phyloP scores from a whole-genome alignment of 2,329 filamentous ascomycete genomes.

The Botrytis deweyae region DNA sequence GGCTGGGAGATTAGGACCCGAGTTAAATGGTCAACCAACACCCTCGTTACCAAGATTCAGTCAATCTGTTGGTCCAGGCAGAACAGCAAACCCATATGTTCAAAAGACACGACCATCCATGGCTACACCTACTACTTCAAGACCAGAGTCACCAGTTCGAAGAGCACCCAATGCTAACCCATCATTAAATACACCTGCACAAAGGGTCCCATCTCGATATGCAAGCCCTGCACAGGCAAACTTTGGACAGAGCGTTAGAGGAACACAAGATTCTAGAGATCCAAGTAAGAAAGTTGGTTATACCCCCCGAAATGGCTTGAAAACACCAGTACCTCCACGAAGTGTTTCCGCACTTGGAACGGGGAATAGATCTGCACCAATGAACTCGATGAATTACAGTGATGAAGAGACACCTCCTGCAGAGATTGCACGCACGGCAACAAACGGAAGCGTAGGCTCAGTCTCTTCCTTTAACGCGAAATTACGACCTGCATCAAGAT shows the following conservation, averaged over 20 bases:
- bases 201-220: conserved; percentile 55
- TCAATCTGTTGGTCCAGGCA: conserved; percentile 76
- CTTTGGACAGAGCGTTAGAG: conserved; percentile 63
- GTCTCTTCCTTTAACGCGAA: conserved; percentile 55
- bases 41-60: conserved; percentile 76
- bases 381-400: conserved; percentile 48
- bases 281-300: conserved; percentile 54
- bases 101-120: conserved; percentile 75
- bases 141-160: conserved; percentile 82
- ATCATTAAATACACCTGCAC: conserved; percentile 55
- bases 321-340: conserved; percentile 53
- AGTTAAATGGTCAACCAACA: conserved; percentile 62
- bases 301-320: conserved; percentile 48
- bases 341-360: conserved; percentile 60
- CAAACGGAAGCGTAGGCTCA: conserved; percentile 55
- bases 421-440: conserved; percentile 49
- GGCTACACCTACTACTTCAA: conserved; percentile 52
- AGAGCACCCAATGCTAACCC: conserved; percentile 60
- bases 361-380: conserved; percentile 34
- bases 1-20: conserved; percentile 48
- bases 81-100: conserved; percentile 66
- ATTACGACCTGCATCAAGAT: conserved; percentile 47
- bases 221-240: conserved; percentile 61
- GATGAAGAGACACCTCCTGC: conserved; percentile 60
- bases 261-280: conserved; percentile 54